Conservation (phyloP, 768 basidiomycete species). For the Macrolepiota albuminosa region DNA sequence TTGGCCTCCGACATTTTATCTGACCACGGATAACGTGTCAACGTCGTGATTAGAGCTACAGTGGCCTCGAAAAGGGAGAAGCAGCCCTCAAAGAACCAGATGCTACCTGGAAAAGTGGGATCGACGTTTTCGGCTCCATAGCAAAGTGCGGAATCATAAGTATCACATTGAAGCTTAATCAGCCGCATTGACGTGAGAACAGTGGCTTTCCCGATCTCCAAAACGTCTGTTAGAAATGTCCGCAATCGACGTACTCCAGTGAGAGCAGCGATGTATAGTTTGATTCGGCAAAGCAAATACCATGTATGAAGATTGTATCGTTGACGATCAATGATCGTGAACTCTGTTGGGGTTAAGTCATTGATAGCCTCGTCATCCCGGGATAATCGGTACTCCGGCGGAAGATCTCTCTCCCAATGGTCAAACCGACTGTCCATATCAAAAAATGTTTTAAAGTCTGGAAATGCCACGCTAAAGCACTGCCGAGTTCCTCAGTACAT, state of each 20-base stretch:
- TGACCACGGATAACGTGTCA: constrained; percentile 35
- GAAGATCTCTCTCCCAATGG: constrained; percentile 39
- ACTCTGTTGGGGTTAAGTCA: constrained; percentile 25
- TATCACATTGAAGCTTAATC: constrained; percentile 38
- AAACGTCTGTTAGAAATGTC: constrained; percentile 21
- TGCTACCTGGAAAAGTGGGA: constrained; percentile 24
- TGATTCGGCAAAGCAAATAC: constrained; percentile 41
- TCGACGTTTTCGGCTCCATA: constrained; percentile 17
- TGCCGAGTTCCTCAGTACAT: constrained; percentile 10
- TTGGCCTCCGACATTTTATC: constrained; percentile 33
- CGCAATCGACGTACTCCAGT: constrained; percentile 26
- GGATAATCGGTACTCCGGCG: constrained; percentile 34
- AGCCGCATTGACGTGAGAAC: constrained; percentile 36
- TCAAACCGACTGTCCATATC: constrained; percentile 39
- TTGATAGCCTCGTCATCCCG: constrained; percentile 22
- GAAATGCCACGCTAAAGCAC: constrained; percentile 32
- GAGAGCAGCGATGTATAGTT: constrained; percentile 39
- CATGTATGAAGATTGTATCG: constrained; percentile 41
- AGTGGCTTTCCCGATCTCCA: constrained; percentile 33
- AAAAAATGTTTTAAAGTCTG: constrained; percentile 30
- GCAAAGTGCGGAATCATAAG: constrained; percentile 23
- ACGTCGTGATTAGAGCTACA: constrained; percentile 38
- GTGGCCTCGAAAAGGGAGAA: constrained; percentile 44
- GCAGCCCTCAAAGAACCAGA: constrained; percentile 40
- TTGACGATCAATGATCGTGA: constrained; percentile 31